A percentile compares a stretch with the other conserved stretches of the same genome.
Conservation (phyloP, 73 alveolate species). For the Blepharisma stoltei region DNA sequence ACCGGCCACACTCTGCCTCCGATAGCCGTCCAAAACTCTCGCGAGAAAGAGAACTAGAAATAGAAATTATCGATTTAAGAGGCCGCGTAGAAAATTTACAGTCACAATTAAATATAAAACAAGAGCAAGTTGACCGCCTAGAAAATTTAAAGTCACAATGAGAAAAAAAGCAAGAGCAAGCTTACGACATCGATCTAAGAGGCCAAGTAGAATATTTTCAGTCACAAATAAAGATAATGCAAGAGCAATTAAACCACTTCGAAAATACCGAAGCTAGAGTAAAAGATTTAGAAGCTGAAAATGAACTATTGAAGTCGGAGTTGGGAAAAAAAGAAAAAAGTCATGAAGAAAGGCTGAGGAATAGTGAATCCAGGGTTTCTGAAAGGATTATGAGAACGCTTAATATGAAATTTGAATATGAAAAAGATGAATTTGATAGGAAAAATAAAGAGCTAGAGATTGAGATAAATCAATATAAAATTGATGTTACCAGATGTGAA, state of each 20-base stretch:
- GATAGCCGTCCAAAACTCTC: slow-evolving; percentile 3
- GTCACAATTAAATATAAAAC: slow-evolving; percentile 13
- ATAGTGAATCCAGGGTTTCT: slow-evolving; percentile 32
- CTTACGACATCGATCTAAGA: slow-evolving; percentile 37
- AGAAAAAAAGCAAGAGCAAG: slow-evolving; percentile 31
- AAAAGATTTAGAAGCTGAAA: slow-evolving; percentile 53
- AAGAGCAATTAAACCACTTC: slow-evolving; percentile 26
- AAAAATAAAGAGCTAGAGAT: slow-evolving; percentile 36
- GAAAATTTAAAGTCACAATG: slow-evolving; percentile 34
- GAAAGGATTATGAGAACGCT: slow-evolving; percentile 42
- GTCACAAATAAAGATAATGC: slow-evolving; percentile 5
- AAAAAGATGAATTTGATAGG: slow-evolving; percentile 42
- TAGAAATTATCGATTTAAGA: slow-evolving; percentile 44
- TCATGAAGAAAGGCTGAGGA: slow-evolving; percentile 39
- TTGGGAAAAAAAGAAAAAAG: slow-evolving; percentile 45
- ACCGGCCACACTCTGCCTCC: not conserved
- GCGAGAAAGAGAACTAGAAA: slow-evolving; percentile 35
- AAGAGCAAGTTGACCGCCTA: slow-evolving; percentile 28
- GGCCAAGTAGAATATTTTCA: slow-evolving; percentile 23
- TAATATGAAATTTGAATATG: slow-evolving; percentile 40
- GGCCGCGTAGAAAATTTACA: slow-evolving; percentile 25
- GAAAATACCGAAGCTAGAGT: slow-evolving; percentile 62
- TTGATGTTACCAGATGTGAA: slow-evolving; percentile 40
- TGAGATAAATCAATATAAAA: slow-evolving; percentile 40
- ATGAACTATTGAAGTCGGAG: slow-evolving; percentile 40